Evolutionary conservation across 1,139 yeast species (phyloP), one percentile per base, ranked within the genome.

Genomic region (Pneumocystis canis): DNA sequence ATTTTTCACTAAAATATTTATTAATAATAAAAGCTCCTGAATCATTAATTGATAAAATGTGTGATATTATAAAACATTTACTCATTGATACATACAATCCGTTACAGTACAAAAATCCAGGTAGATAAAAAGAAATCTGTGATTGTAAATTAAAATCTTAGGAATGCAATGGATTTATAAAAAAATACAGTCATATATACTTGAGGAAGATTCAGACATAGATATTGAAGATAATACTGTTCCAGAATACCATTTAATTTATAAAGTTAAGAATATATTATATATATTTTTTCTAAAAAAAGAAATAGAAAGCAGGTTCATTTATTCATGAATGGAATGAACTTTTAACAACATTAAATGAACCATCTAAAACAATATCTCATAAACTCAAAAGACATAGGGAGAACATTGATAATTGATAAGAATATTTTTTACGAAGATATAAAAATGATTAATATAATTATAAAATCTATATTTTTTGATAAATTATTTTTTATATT

Each of bases 161-260:
- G 54, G 31, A 1, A 73, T 89, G 58, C 83, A 82, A 65, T 84
- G 82, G 76, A 86, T 84, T 69, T 85, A 83, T 72, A 79, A 81
- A 65, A 75, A 84, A 0, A 73, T 89, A 32, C 84, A 84, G 69
- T 85, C 87, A 64, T 82, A 83, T 65, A 78, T 88, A 20, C 74
- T 89, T 60, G 90, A 86, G 67, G 79, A 80, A 18, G 86, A 82
- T 65, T 14, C 31, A 9, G 3, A 5, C 11, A 5, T 25, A 47
- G 20, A 20, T 47, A 47, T 20, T 20, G 25, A 25, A 7, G 54
- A 47, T 47, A 25, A 47, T 11, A 47, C 54, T 3, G 25, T 25
- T n/a, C 54, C 54, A 20, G 9, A 47, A 5, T 47, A 47, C 25
- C 31, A 25, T 47, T 47, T 20, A 25, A 47, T 47, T 25, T 25